Evolutionary conservation across 176 grass and related monocot genomes (phyloP).

Genomic region (Areca catechu): DNA sequence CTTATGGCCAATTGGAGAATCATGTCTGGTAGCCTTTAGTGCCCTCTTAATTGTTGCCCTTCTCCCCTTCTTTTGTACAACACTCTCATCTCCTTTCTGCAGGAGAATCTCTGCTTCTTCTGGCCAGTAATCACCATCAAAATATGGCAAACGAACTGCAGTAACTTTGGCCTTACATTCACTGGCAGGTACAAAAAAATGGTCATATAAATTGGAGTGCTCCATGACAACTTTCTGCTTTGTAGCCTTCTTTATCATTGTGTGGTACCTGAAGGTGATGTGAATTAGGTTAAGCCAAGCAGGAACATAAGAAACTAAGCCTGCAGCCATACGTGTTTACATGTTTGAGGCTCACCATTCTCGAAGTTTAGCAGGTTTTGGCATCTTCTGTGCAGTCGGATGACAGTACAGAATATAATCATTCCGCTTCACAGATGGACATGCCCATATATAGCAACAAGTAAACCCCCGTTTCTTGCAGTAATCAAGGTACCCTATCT

Average conservation of each 20-base stretch:
- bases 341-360: conserved; percentile 41
- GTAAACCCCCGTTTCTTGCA: conserved; percentile 85
- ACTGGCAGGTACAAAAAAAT: conserved; percentile 61
- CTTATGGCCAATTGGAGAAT: conserved; percentile 48
- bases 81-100: conserved; percentile 55
- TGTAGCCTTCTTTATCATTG: conserved; percentile 60
- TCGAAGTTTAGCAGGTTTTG: conserved; percentile 84
- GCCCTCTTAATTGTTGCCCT: conserved; percentile 47
- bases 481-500: conserved; percentile 94
- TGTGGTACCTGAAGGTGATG: conserved; percentile 55
- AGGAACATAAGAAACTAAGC: not conserved
- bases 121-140: conserved; percentile 91
- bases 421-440: conserved; percentile 80
- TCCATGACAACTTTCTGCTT: conserved; percentile 77
- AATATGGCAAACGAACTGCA: conserved; percentile 78
- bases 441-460: conserved; percentile 95
- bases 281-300: not conserved
- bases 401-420: conserved; percentile 98
- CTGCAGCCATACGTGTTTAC: not conserved
- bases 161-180: conserved; percentile 68
- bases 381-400: conserved; percentile 82
- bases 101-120: conserved; percentile 78
- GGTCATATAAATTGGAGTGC: conserved; percentile 63
- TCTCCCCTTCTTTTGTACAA: conserved; percentile 47
- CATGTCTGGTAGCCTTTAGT: conserved; percentile 64